Percentiles rank a stretch among this genome's conserved stretches.
These are phyloP conservation scores for Caloboletus inedulis DNA, from an alignment of 1,284 basidiomycete genomes.

Conservation along the genomic window DNA sequence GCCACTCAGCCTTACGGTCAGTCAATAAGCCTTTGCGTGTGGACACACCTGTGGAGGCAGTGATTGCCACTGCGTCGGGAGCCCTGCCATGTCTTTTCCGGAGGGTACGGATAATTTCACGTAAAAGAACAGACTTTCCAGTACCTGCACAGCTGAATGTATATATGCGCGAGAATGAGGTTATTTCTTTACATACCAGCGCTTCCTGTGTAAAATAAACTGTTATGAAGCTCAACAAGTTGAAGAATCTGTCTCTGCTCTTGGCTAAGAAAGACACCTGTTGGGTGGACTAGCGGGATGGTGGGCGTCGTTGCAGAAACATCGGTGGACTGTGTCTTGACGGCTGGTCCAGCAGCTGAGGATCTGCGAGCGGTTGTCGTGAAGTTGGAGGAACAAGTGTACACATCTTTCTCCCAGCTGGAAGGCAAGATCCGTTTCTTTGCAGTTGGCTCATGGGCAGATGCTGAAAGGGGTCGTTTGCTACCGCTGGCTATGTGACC, in stretches of 20 bases:
- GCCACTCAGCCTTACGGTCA: constrained; percentile 1
- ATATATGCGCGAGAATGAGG: constrained; percentile 11
- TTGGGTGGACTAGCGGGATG: constrained; percentile 36
- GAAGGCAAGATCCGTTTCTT: constrained; percentile 59
- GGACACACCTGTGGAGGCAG: constrained; percentile 76
- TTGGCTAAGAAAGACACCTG: constrained; percentile 62
- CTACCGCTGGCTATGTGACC: constrained; percentile 32
- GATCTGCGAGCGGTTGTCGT: constrained; percentile 10
- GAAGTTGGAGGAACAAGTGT: constrained; percentile 31
- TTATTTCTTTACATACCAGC: constrained; percentile 65
- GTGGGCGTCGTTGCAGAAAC: constrained; percentile 8
- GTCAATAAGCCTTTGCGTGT: background rate
- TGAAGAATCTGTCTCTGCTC: constrained; percentile 83
- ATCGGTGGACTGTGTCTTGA: constrained; percentile 6
- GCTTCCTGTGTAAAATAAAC: constrained; percentile 96
- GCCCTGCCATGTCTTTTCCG: constrained; percentile 43
- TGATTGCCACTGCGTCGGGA: constrained; percentile 71
- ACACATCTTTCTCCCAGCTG: constrained; percentile 40
- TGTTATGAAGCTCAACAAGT: constrained; percentile 69
- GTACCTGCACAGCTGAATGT: constrained; percentile 54
- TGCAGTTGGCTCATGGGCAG: constrained; percentile 33
- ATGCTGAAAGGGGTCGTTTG: constrained; percentile 46
- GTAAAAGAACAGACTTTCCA: constrained; percentile 87
- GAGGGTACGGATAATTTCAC: constrained; percentile 76
- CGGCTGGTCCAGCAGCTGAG: constrained; percentile 9